phyloP scores from a whole-genome alignment of 2,329 filamentous ascomycete species.

The Hortaea werneckii region DNA sequence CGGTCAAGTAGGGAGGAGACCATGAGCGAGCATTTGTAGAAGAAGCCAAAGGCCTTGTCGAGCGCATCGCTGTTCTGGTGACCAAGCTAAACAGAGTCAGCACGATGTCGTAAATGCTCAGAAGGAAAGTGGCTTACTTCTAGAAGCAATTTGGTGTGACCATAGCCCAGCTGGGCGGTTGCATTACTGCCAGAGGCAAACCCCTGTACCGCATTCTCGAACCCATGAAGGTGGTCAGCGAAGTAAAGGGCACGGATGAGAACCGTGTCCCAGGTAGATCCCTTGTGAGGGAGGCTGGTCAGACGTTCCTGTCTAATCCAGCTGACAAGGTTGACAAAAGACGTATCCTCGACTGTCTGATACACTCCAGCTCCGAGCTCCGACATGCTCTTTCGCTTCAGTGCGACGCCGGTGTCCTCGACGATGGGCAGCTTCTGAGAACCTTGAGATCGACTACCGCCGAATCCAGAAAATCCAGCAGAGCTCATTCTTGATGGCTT shows the following conservation, averaged over 20 bases:
- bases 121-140: constrained; percentile 34
- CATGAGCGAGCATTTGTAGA: constrained; percentile 41
- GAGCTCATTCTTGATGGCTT: neutral
- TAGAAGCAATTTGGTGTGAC: constrained; percentile 36
- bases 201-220: constrained; percentile 29
- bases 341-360: constrained; percentile 2
- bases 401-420: neutral
- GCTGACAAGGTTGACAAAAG: constrained; percentile 33
- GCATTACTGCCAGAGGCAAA: constrained; percentile 31
- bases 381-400: constrained; percentile 2
- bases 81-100: constrained; percentile 31
- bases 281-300: constrained; percentile 35
- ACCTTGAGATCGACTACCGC: neutral
- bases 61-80: constrained; percentile 39
- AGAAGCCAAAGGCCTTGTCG: constrained; percentile 41
- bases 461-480: neutral
- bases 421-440: neutral
- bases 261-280: constrained; percentile 39
- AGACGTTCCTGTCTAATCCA: constrained; percentile 36
- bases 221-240: constrained; percentile 34
- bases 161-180: constrained; percentile 41
- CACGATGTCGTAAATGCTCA: too few relatives aligned
- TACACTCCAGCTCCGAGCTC: constrained; percentile 2
- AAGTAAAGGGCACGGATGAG: constrained; percentile 40
- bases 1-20: constrained; percentile 40